A percentile compares a stretch with the other conserved stretches of the same genome.
phyloP scores from a whole-genome alignment of 225 moss, liverwort and hornwort genomes.

The Polytrichum formosum region DNA sequence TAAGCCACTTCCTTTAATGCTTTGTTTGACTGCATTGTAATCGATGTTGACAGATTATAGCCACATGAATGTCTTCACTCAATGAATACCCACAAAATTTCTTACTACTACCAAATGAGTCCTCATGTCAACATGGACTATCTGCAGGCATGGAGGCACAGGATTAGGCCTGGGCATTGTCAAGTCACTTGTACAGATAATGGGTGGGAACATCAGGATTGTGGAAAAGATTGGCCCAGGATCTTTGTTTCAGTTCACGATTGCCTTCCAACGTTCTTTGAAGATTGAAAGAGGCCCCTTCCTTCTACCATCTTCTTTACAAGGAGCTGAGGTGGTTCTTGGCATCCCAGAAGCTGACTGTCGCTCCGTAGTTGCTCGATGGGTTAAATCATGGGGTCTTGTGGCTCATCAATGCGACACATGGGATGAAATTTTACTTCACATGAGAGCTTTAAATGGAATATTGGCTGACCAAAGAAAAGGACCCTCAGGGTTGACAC shows the following conservation, averaged over 20 bases:
- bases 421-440: slow-evolving; percentile 63
- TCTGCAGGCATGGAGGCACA: slow-evolving; percentile 59
- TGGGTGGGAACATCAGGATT: slow-evolving; percentile 57
- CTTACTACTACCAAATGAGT: no score
- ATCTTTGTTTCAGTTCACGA: slow-evolving; percentile 48
- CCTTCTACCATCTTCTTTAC: slow-evolving; percentile 37
- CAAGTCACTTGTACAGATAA: slow-evolving; percentile 49
- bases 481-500: slow-evolving; percentile 13
- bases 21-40: not conserved
- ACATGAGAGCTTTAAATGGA: slow-evolving; percentile 51
- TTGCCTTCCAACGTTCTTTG: slow-evolving; percentile 37
- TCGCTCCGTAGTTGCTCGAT: slow-evolving; percentile 58
- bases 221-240: slow-evolving; percentile 50
- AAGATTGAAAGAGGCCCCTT: slow-evolving; percentile 32
- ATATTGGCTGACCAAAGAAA: slow-evolving; percentile 17
- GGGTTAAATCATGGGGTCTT: slow-evolving; percentile 67
- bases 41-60: no score
- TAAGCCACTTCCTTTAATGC: slow-evolving; percentile 24
- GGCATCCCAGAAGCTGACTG: slow-evolving; percentile 73
- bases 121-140: not conserved
- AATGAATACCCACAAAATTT: no score
- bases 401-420: slow-evolving; percentile 50
- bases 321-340: slow-evolving; percentile 51
- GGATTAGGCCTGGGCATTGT: slow-evolving; percentile 63
- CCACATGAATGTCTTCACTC: no score